Percentiles rank a stretch among this genome's conserved stretches.
These are phyloP conservation scores for Pseudogymnoascus sp. DNA, from an alignment of 2,329 filamentous ascomycete species.

Conservation along the genomic window DNA sequence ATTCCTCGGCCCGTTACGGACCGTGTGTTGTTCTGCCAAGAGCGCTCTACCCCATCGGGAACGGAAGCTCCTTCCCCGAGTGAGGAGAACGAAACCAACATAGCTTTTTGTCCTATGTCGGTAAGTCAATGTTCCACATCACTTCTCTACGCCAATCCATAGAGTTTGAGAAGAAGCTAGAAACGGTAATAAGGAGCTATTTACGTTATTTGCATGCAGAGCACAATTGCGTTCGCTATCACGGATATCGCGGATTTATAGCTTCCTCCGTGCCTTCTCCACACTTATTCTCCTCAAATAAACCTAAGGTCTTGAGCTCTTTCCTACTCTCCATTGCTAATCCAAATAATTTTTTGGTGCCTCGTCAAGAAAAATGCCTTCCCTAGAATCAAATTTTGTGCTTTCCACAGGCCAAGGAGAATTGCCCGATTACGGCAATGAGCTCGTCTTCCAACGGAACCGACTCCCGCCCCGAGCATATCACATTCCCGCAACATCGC, in stretches of 20 bases:
- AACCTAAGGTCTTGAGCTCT: background rate
- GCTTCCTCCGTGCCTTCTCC: background rate
- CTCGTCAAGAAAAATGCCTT: background rate
- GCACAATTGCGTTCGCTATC: background rate
- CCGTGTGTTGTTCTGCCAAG: background rate
- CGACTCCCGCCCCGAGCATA: constrained; percentile 44
- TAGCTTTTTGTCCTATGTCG: background rate
- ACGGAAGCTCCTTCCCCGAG: background rate
- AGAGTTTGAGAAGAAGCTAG: background rate
- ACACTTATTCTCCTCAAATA: background rate
- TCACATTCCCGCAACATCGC: constrained; percentile 40
- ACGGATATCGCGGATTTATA: background rate
- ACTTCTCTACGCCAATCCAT: background rate
- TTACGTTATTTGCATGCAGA: constrained; percentile 6
- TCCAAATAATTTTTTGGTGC: background rate
- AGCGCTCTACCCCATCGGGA: background rate
- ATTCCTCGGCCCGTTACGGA: background rate
- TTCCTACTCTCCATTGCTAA: too few relatives aligned
- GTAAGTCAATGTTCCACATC: background rate
- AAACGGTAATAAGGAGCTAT: background rate
- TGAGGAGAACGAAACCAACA: background rate
- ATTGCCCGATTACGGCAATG: constrained; percentile 40
- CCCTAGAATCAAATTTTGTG: background rate
- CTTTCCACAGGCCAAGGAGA: constrained; percentile 18
- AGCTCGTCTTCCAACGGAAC: constrained; percentile 44